Percentiles rank a stretch among this genome's conserved stretches.
These are phyloP conservation scores for Myxozyma mucilagina DNA, from an alignment of 805 yeast species.

Conservation along the genomic window DNA sequence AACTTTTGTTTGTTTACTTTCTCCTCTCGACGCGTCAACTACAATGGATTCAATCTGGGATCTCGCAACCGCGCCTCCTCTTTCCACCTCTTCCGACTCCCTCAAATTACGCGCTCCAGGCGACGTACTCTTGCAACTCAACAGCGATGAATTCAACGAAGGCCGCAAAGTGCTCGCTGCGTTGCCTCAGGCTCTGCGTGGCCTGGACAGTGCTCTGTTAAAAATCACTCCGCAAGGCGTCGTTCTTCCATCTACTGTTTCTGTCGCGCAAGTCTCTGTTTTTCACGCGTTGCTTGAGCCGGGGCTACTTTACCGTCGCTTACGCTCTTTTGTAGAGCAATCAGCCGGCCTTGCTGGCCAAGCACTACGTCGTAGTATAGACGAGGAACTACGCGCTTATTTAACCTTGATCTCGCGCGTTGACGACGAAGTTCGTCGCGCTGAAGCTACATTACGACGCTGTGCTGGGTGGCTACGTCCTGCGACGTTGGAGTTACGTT, in stretches of 20 bases:
- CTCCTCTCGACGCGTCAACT: too few species aligned
- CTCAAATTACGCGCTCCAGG: too few species aligned
- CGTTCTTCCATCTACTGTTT: constrained; percentile 53
- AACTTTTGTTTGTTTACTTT: too few species aligned
- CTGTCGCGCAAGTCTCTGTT: constrained; percentile 57
- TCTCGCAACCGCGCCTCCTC: too few species aligned
- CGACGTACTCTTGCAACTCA: too few species aligned
- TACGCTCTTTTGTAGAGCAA: constrained; percentile 43
- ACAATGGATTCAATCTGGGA: too few species aligned
- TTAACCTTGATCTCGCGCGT: constrained; percentile 48
- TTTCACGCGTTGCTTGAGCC: constrained; percentile 66
- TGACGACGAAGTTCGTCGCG: constrained; percentile 42
- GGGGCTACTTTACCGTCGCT: constrained; percentile 60
- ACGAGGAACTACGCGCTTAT: constrained; percentile 47
- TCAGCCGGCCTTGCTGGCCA: constrained; percentile 57
- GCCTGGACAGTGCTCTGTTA: constrained; percentile 35
- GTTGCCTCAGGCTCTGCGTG: constrained; percentile 40
- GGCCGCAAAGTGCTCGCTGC: constrained; percentile 29
- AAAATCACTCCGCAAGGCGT: constrained; percentile 14
- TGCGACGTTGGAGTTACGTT: constrained; percentile 57
- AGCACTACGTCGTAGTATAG: constrained; percentile 57
- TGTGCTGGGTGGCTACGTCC: constrained; percentile 50
- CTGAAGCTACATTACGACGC: constrained; percentile 39
- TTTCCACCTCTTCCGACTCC: too few species aligned
- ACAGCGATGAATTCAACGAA: too few species aligned